These are phyloP conservation scores for Nidularia sp. DNA, from an alignment of 768 basidiomycete species.

Conservation along the genomic window DNA sequence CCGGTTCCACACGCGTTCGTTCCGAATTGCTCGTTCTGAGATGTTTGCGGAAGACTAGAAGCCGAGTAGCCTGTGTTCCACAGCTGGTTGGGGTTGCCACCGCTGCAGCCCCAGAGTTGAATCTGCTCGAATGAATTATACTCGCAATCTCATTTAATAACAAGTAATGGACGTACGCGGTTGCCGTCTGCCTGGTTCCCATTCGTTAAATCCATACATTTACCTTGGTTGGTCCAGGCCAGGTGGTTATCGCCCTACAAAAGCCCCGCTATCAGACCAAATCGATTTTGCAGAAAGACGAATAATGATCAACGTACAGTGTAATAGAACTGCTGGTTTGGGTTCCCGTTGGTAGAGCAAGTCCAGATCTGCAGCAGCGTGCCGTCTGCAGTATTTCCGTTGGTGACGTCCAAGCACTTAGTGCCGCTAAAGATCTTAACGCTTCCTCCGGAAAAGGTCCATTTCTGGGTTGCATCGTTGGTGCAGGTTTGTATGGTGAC, in stretches of 20 bases:
- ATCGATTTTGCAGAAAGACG: not conserved
- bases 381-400: conserved; percentile 37
- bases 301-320: conserved; percentile 19
- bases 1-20: conserved; percentile 65
- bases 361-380: conserved; percentile 49
- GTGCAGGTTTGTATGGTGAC: conserved; percentile 46
- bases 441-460: conserved; percentile 38
- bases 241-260: conserved; percentile 30
- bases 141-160: not conserved
- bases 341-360: conserved; percentile 28
- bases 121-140: conserved; percentile 22
- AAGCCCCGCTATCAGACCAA: not conserved
- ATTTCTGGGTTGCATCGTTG: conserved; percentile 39
- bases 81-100: conserved; percentile 41
- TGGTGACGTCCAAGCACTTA: conserved; percentile 47
- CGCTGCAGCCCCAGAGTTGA: conserved; percentile 41
- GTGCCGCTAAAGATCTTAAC: conserved; percentile 35
- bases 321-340: conserved; percentile 45
- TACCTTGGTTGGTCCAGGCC: conserved; percentile 43
- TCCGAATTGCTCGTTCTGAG: conserved; percentile 59
- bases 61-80: conserved; percentile 49
- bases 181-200: conserved; percentile 37
- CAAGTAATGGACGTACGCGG: conserved; percentile 22
- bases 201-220: conserved; percentile 44
- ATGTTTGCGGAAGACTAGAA: conserved; percentile 36